Evolutionary conservation across 2,329 filamentous ascomycete species (phyloP).

Genomic region (Colletotrichum sp.): DNA sequence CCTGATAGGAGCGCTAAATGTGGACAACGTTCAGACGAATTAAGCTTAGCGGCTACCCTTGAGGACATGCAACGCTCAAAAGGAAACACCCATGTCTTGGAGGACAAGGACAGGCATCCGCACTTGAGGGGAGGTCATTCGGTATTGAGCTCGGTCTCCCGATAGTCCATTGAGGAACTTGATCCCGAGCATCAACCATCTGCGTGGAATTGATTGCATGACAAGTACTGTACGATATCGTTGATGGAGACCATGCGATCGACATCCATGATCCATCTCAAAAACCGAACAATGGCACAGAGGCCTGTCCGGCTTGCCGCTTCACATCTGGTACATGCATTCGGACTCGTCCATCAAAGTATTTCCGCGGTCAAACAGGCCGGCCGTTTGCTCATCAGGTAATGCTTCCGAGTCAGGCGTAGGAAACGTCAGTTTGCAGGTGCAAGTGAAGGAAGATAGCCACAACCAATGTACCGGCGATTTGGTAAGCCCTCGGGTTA

Average conservation of each 20-base stretch:
- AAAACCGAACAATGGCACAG: neutral
- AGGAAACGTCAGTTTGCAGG: neutral
- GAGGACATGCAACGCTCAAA: neutral
- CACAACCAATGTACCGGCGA: neutral
- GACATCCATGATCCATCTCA: neutral
- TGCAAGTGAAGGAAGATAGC: neutral
- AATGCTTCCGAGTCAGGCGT: neutral
- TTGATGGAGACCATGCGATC: neutral
- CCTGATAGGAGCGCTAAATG: neutral
- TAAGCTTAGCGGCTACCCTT: neutral
- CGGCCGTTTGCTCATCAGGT: neutral
- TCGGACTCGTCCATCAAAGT: neutral
- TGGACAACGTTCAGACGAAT: neutral
- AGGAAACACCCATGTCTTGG: neutral
- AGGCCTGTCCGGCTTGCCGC: neutral
- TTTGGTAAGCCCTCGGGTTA: neutral
- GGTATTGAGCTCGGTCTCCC: neutral
- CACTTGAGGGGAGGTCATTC: neutral
- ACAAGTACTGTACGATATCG: neutral
- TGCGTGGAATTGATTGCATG: neutral
- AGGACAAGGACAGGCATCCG: neutral
- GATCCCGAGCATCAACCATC: neutral
- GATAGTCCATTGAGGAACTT: neutral
- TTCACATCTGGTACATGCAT: neutral
- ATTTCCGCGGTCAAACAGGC: neutral